Percentiles rank a stretch among this genome's conserved stretches.
These are phyloP conservation scores for Pichia ethanolica DNA, from an alignment of 805 yeast genomes.

Conservation along the genomic window DNA sequence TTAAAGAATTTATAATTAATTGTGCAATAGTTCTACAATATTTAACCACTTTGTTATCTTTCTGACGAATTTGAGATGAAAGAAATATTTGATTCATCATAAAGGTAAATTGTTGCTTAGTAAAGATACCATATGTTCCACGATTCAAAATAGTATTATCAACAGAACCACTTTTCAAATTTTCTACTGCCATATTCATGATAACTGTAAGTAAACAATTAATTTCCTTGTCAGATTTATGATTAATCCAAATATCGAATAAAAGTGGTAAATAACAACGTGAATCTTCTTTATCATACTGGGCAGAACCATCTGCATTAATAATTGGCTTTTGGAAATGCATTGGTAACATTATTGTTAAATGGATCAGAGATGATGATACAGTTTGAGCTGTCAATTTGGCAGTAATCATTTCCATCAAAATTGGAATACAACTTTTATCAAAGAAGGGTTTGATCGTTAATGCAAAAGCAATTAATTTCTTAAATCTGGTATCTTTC, in stretches of 20 bases:
- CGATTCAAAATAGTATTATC: slow-evolving; percentile 28
- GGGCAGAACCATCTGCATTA: slow-evolving; percentile 10
- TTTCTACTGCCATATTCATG: slow-evolving; percentile 50
- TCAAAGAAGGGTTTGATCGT: slow-evolving; percentile 50
- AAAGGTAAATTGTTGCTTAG: slow-evolving; percentile 51
- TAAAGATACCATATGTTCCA: slow-evolving; percentile 56
- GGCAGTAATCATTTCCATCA: slow-evolving; percentile 45
- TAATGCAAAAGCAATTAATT: slow-evolving; percentile 45
- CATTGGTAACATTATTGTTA: slow-evolving; percentile 49
- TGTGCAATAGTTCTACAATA: slow-evolving; percentile 23
- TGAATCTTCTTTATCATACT: slow-evolving; percentile 23
- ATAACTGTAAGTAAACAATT: slow-evolving; percentile 53
- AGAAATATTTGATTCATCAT: slow-evolving; percentile 46
- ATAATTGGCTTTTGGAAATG: slow-evolving; percentile 24
- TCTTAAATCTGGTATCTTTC: slow-evolving; percentile 43
- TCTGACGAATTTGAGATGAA: slow-evolving; percentile 18
- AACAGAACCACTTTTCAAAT: slow-evolving; percentile 30
- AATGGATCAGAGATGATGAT: slow-evolving; percentile 41
- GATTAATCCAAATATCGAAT: slow-evolving; percentile 65
- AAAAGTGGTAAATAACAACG: slow-evolving; percentile 54
- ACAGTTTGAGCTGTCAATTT: slow-evolving; percentile 49
- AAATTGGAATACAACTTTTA: slow-evolving; percentile 36
- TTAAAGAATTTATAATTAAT: slow-evolving; percentile 56
- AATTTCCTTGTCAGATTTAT: slow-evolving; percentile 47
- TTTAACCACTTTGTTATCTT: slow-evolving; percentile 20